Conservation (phyloP, 78 protist species). For the Emiliania huxleyi region DNA sequence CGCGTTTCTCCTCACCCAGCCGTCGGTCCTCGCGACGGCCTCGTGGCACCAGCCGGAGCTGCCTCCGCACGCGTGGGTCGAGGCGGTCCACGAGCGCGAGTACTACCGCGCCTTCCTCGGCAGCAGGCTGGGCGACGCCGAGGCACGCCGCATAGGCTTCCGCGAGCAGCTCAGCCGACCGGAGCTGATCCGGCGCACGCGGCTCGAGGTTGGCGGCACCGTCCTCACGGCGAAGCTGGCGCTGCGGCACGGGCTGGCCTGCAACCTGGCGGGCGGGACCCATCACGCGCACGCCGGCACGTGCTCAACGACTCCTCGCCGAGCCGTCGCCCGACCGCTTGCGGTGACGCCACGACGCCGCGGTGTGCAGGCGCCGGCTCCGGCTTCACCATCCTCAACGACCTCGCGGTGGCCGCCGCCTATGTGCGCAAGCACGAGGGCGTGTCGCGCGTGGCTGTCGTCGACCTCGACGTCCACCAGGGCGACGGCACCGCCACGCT, state of each 20-base stretch:
- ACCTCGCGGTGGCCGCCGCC: constrained; percentile 19
- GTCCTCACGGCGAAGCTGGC: neutral
- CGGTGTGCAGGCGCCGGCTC: neutral
- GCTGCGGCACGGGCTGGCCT: neutral
- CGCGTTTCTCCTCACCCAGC: neutral
- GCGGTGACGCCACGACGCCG: too few species aligned
- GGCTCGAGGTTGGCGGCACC: neutral
- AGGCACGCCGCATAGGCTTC: neutral
- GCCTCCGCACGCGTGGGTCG: neutral
- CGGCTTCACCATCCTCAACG: constrained; percentile 26
- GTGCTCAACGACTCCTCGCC: too few species aligned
- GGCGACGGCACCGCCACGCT: constrained; percentile 26
- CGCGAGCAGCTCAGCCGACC: neutral
- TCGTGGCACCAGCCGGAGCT: neutral
- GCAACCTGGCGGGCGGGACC: constrained; percentile 34
- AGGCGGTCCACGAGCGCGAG: neutral
- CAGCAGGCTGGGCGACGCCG: neutral
- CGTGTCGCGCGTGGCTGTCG: neutral
- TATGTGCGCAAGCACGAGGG: neutral
- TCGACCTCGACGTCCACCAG: constrained; percentile 38
- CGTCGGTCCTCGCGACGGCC: neutral
- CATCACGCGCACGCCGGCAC: constrained; percentile 35
- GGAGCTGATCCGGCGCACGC: neutral
- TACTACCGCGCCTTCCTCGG: neutral
- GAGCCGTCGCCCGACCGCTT: too few species aligned